Conservation (phyloP, 495 filamentous ascomycete genomes). For the Cetradonia linearis region DNA sequence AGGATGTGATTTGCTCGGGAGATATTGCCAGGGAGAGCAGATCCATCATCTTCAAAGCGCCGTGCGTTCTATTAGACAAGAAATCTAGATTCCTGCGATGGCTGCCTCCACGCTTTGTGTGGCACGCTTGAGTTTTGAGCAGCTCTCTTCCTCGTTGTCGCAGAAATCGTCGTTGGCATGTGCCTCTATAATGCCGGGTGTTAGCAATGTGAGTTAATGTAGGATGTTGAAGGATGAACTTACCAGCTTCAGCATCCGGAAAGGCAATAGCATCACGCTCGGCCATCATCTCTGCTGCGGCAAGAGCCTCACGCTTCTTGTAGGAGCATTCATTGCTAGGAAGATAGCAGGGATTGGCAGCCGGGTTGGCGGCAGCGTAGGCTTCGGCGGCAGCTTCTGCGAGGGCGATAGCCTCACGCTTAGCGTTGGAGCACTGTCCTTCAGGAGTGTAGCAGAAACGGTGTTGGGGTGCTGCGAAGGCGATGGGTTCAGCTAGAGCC, state of each 20-base stretch:
- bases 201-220: neutral
- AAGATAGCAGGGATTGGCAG: conserved; percentile 25
- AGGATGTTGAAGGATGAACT: neutral
- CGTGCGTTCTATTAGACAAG: neutral
- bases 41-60: neutral
- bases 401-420: conserved; percentile 34
- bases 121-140: conserved; percentile 38
- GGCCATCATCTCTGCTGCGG: conserved; percentile 22
- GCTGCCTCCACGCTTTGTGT: conserved; percentile 42
- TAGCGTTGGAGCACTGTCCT: conserved; percentile 22
- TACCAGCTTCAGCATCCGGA: conserved; percentile 11
- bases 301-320: conserved; percentile 37
- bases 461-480: conserved; percentile 23
- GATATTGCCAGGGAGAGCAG: too few species aligned
- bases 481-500: conserved; percentile 32
- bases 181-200: neutral
- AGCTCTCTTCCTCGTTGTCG: conserved; percentile 16
- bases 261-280: neutral
- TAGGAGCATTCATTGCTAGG: conserved; percentile 39
- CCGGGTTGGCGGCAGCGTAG: conserved; percentile 16
- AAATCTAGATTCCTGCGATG: conserved; percentile 30
- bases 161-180: conserved; percentile 17
- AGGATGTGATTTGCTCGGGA: neutral
- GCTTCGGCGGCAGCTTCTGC: conserved; percentile 27
- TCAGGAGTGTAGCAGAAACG: conserved; percentile 20